A percentile compares a stretch with the other conserved stretches of the same genome.
Conservation (phyloP, 495 filamentous ascomycete genomes). For the Hapsidospora chrysogenum region DNA sequence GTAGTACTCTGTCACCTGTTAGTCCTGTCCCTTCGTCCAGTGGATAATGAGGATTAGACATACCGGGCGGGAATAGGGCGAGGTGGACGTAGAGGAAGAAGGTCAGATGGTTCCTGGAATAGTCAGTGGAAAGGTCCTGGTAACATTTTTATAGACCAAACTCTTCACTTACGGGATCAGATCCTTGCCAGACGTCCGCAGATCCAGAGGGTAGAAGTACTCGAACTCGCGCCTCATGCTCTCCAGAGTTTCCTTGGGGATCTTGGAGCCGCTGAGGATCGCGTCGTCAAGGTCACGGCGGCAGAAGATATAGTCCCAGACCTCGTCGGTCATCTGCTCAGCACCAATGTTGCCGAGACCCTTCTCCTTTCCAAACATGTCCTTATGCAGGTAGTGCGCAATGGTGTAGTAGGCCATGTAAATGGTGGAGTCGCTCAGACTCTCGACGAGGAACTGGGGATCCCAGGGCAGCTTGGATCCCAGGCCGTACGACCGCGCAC, state of each 20-base stretch:
- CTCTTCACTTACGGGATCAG: constrained; percentile 70
- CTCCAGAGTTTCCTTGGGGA: constrained; percentile 52
- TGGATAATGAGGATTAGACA: no score
- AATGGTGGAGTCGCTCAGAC: constrained; percentile 74
- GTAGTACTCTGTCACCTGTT: no score
- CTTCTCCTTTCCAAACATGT: constrained; percentile 55
- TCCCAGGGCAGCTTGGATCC: constrained; percentile 97
- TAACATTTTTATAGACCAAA: constrained; percentile 60
- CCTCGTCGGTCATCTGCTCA: constrained; percentile 86
- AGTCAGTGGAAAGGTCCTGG: constrained; percentile 24
- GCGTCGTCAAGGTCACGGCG: constrained; percentile 44
- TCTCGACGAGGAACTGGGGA: constrained; percentile 77
- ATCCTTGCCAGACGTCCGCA: constrained; percentile 73
- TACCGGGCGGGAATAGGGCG: constrained; percentile 68
- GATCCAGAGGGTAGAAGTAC: constrained; percentile 91
- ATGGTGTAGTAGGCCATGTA: constrained; percentile 98
- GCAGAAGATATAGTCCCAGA: constrained; percentile 88
- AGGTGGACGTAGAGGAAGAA: constrained; percentile 95
- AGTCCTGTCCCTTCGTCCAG: no score
- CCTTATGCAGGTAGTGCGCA: constrained; percentile 65
- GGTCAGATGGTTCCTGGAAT: constrained; percentile 76
- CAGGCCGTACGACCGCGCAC: constrained; percentile 78
- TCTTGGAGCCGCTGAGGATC: constrained; percentile 39
- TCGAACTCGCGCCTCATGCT: constrained; percentile 79
- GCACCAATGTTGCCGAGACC: constrained; percentile 50